phyloP scores from a whole-genome alignment of 129 eudicot genomes.

The Apium graveolens region DNA sequence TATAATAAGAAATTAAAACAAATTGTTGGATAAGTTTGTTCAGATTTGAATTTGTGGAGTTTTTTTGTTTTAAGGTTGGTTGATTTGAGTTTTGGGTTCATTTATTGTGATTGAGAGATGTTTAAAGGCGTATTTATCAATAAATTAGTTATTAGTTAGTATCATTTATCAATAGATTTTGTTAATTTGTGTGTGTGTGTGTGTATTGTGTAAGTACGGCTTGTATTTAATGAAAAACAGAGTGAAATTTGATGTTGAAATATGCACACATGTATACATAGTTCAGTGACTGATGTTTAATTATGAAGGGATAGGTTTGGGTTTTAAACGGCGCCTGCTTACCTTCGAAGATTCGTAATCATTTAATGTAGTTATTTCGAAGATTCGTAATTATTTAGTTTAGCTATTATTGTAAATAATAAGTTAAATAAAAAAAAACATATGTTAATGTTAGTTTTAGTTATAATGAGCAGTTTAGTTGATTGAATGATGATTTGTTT shows the following conservation, averaged over 20 bases:
- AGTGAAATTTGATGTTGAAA: background rate
- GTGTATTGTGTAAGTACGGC: background rate
- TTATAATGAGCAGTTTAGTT: background rate
- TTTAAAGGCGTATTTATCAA: background rate
- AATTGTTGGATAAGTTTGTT: background rate
- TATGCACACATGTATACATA: background rate
- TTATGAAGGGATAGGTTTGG: background rate
- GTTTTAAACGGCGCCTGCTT: background rate
- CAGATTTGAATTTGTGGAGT: slow-evolving; percentile 11
- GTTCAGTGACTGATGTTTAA: background rate
- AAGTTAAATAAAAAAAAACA: too few relatives aligned
- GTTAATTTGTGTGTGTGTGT: background rate
- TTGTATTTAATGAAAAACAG: background rate
- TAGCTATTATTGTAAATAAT: too few relatives aligned
- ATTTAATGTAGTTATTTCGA: background rate
- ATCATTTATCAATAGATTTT: too few relatives aligned
- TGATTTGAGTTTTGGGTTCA: slow-evolving; percentile 11
- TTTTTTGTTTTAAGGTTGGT: slow-evolving; percentile 19
- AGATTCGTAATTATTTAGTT: background rate
- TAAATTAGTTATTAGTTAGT: too few relatives aligned
- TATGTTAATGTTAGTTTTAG: background rate
- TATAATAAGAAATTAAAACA: too few relatives aligned
- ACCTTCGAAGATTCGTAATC: background rate
- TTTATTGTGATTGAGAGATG: background rate
- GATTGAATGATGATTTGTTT: background rate